Percentiles rank a stretch among this genome's conserved stretches.
Evolutionary conservation across 805 yeast genomes (phyloP).

Genomic region (Alloascoidea hylecoeti): DNA sequence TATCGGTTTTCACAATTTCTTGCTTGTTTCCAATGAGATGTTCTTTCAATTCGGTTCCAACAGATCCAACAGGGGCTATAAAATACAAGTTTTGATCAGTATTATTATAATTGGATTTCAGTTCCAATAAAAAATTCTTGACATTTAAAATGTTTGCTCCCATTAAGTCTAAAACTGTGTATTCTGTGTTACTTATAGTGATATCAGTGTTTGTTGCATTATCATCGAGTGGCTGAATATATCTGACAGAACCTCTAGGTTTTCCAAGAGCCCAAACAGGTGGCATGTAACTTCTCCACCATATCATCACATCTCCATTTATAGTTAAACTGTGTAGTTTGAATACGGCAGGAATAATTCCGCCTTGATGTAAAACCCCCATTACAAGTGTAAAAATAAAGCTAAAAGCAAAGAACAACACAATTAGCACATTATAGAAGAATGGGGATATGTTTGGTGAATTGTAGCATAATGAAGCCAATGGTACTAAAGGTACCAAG

Average conservation of each 20-base stretch:
- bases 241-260: constrained; percentile 11
- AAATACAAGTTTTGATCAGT: constrained; percentile 12
- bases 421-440: background rate
- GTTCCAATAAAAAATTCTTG: background rate
- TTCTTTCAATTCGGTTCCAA: constrained; percentile 13
- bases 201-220: constrained; percentile 5
- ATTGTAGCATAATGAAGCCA: constrained; percentile 44
- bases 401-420: constrained; percentile 56
- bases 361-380: constrained; percentile 87
- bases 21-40: constrained; percentile 1
- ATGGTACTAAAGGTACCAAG: constrained; percentile 64
- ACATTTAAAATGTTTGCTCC: constrained; percentile 21
- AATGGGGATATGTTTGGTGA: constrained; percentile 5
- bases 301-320: constrained; percentile 27
- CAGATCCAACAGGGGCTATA: constrained; percentile 27
- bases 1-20: background rate
- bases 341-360: constrained; percentile 55
- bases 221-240: constrained; percentile 9
- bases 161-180: constrained; percentile 30
- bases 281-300: constrained; percentile 95
- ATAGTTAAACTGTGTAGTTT: constrained; percentile 12
- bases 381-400: constrained; percentile 39
- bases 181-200: constrained; percentile 4
- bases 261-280: constrained; percentile 69
- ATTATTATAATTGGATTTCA: constrained; percentile 5